Evolutionary conservation across 2,329 filamentous ascomycete species (phyloP), one percentile per base, ranked within the genome.

Genomic region (Beauveria scarabaeidicola): DNA sequence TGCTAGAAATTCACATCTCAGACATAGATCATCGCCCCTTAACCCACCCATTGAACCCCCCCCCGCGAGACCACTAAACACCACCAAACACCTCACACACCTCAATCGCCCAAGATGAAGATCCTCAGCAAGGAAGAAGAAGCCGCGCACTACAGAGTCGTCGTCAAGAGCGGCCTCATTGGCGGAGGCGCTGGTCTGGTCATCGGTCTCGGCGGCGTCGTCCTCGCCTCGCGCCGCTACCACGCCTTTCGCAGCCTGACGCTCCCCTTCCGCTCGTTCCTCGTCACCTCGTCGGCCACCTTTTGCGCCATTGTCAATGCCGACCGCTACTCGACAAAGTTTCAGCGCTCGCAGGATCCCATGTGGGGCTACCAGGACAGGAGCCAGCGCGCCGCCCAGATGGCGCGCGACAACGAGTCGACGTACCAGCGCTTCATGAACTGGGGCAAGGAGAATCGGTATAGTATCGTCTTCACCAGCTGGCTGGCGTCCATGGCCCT

Each of bases 101-200:
- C 7, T 3, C n/a, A n/a, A 15, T 15, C 36, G 27, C 25, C 67
- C 74, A 80, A 54, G 64, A 99, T 97, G 94, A 97, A 97, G 87
- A 80, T 97, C 71, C 82, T 97, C 72, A 95, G 89, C 68, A 91
- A 93, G 73, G 91, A 97, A 83, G 90, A 97, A 78, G 92, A 97
- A 77, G 73, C 80, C 62, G 89, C 83, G 58, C 92, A 97, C 82
- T 96, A 95, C 83, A 77, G 80, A 72, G 78, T 82, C 61, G 94
- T 95, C 62, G 70, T 97, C 66, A 87, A 85, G 71, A 92, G 91
- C 66, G 93, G 94, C 67, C 69, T 85, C 64, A 74, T 89, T 64
- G 94, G 93, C 65, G 89, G 89, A 64, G 57, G 80, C 13, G 67
- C 85, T 48, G 92, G 94, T 64, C 76, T 91, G 3, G 79, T 76